Percentiles rank a stretch among this genome's conserved stretches.
phyloP scores from a whole-genome alignment of 257 asterid genomes.

The Capsicum baccatum region DNA sequence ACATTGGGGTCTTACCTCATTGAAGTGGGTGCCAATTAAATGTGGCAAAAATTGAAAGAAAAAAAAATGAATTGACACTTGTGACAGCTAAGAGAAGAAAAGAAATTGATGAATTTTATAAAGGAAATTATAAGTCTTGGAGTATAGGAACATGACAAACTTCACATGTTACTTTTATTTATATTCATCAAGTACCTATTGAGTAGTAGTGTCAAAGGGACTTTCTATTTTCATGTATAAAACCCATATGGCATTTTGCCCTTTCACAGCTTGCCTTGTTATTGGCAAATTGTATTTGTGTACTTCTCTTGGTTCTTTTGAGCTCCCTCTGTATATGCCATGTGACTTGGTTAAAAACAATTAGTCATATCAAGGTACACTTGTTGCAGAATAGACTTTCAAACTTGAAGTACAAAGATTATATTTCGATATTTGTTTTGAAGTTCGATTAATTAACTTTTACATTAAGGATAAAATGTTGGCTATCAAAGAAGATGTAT shows the following conservation, averaged over 20 bases:
- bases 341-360: not conserved
- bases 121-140: not conserved
- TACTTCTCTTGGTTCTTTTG: constrained; percentile 10
- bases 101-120: not conserved
- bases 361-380: constrained; percentile 10
- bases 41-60: constrained; percentile 26
- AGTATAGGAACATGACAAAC: not conserved
- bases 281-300: not conserved
- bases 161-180: constrained; percentile 19
- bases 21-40: constrained; percentile 28
- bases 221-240: constrained; percentile 23
- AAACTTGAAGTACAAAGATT: not conserved
- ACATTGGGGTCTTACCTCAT: not conserved
- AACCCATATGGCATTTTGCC: constrained; percentile 14
- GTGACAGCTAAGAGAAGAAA: constrained; percentile 10
- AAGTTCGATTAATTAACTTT: not conserved
- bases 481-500: too few relatives aligned
- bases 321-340: constrained; percentile 1
- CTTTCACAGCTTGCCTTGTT: constrained; percentile 10
- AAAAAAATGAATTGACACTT: not conserved
- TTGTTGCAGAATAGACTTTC: not conserved
- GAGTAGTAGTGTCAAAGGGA: constrained; percentile 6
- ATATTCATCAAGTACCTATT: not conserved
- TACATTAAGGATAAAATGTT: not conserved
- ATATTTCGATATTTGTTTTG: not conserved